Evolutionary conservation across 1,284 basidiomycete genomes (phyloP), one percentile per base, ranked within the genome.

Genomic region (Peniophora sp.): DNA sequence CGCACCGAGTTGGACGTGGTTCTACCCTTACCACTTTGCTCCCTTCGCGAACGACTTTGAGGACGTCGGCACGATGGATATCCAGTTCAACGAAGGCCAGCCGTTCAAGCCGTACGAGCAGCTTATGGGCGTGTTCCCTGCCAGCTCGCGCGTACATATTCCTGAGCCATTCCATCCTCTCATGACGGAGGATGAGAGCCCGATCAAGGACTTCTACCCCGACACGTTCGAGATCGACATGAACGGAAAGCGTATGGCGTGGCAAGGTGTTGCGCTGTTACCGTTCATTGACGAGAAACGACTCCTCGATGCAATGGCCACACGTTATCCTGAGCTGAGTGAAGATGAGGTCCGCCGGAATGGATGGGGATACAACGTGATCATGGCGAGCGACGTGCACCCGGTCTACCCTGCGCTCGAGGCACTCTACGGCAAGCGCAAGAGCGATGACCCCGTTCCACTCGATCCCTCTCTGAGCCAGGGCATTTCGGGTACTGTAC

Each of bases 181-280:
- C 43, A 99, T 99, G 97, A 83, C 77, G 3, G 79, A 90, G 2
- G 78, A 85, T 48, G 81, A 89, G 38, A 98, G 95, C 0, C 91
- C 93, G 2, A 97, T 98, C 65, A 83, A 93, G 57, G 97, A 99
- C 64, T 99, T 98, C 71, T 98, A 98, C 67, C 97, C 97, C 0
- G 63, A 76, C 3, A 83, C 88, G 17, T 99, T 99, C 66, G 82
- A 95, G 59, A 89, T 99, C 62, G 97, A 99, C 68, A 99, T 99
- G 97, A 99, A 99, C 64, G 97, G 97, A 55, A 99, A 99, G 71
- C 93, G 92, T 70, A 98, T 99, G 95, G 79, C 90, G 1, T 99
- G 97, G 97, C 97, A 99, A 69, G 97, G 97, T 52, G 93, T 99
- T 45, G 95, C 95, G 0, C 74, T 99, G 2, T 72, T 99, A 20